A percentile compares a stretch with the other conserved stretches of the same genome.
Conservation (phyloP, 768 basidiomycete species). For the Auricularia cornea region DNA sequence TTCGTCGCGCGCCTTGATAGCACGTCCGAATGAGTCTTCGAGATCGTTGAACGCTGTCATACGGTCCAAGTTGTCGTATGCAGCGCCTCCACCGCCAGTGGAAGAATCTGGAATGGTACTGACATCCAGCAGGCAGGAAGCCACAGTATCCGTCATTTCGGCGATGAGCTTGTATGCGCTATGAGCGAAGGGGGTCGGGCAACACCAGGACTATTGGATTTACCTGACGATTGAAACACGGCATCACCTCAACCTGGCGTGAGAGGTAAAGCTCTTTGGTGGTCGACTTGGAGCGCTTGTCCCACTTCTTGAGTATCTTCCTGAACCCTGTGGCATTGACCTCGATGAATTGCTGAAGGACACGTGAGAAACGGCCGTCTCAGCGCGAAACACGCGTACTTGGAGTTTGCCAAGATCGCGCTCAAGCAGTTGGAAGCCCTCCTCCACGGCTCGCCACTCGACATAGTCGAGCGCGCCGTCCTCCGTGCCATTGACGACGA, state of each 20-base stretch:
- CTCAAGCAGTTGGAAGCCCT: conserved; percentile 91
- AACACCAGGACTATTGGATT: neutral
- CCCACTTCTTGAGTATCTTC: conserved; percentile 97
- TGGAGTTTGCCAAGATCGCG: conserved; percentile 92
- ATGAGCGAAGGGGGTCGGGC: neutral
- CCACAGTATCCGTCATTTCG: conserved; percentile 87
- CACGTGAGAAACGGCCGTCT: conserved; percentile 11
- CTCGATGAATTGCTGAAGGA: conserved; percentile 82
- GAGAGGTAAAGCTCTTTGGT: conserved; percentile 97
- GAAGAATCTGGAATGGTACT: conserved; percentile 67
- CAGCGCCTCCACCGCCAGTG: conserved; percentile 71
- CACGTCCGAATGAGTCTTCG: conserved; percentile 77
- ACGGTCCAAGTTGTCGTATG: conserved; percentile 59
- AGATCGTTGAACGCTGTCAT: conserved; percentile 79
- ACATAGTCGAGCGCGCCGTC: conserved; percentile 46
- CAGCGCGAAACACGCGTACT: conserved; percentile 37
- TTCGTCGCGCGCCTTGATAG: conserved; percentile 54
- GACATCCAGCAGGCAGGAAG: conserved; percentile 71
- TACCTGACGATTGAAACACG: conserved; percentile 92
- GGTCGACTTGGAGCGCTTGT: conserved; percentile 88
- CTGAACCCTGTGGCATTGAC: conserved; percentile 95
- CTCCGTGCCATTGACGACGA: conserved; percentile 44
- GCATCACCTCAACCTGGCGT: conserved; percentile 97
- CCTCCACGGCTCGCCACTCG: conserved; percentile 94
- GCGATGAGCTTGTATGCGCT: conserved; percentile 67